These are phyloP conservation scores for Colletotrichum cuscutae DNA, from an alignment of 2,329 filamentous ascomycete species.

Conservation along the genomic window DNA sequence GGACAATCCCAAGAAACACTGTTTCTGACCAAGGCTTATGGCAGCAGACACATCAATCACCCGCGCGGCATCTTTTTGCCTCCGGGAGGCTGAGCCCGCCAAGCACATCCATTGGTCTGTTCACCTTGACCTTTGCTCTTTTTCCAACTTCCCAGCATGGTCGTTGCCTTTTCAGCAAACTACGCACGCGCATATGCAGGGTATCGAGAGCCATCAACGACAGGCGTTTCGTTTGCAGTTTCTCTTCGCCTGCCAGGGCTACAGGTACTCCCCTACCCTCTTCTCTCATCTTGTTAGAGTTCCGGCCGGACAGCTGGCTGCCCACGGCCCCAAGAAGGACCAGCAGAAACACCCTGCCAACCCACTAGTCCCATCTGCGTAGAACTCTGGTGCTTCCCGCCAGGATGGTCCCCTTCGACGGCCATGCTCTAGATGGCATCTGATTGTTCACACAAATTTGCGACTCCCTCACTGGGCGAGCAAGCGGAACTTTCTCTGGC, in stretches of 20 bases:
- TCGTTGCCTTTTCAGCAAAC: conserved; percentile 18
- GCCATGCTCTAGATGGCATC: background rate
- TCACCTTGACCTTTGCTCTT: conserved; percentile 7
- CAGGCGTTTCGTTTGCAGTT: conserved; percentile 22
- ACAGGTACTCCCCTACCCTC: background rate
- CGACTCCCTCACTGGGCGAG: conserved; percentile 1
- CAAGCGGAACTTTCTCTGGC: background rate
- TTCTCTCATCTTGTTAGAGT: background rate
- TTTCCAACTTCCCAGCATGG: background rate
- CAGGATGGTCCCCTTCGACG: conserved; percentile 13
- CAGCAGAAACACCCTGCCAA: background rate
- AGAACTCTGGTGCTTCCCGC: conserved; percentile 1
- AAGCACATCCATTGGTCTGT: conserved; percentile 13
- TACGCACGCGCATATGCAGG: conserved; percentile 19
- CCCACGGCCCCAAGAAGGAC: conserved; percentile 4
- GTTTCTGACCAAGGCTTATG: conserved; percentile 30
- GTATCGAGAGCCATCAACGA: conserved; percentile 17
- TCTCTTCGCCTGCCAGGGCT: background rate
- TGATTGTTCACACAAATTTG: background rate
- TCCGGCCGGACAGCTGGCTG: background rate
- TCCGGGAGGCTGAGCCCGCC: conserved; percentile 27
- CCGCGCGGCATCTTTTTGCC: conserved; percentile 20
- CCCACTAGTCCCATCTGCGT: conserved; percentile 17
- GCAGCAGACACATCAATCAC: conserved; percentile 15
- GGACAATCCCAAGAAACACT: conserved; percentile 12